phyloP scores from a whole-genome alignment of 148 eudicot genomes.

The Rhododendron ferrugineum region DNA sequence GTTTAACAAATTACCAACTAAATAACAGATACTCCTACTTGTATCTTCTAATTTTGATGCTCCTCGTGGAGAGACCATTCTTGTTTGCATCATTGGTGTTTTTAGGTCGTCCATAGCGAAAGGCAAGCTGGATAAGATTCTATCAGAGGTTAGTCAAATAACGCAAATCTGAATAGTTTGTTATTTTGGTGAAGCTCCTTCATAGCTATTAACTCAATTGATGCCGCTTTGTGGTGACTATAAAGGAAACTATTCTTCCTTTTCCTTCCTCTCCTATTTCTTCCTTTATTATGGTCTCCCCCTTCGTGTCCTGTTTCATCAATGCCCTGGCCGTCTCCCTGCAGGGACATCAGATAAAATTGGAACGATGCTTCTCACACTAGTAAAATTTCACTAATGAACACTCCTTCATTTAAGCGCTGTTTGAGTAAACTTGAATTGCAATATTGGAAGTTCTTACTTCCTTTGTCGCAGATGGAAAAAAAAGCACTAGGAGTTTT shows the following conservation, averaged over 20 bases:
- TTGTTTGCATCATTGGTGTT: conserved; percentile 43
- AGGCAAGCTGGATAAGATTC: conserved; percentile 46
- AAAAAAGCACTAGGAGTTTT: not conserved
- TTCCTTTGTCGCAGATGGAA: not conserved
- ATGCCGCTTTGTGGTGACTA: no score
- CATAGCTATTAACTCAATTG: no score
- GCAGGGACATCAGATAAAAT: no score
- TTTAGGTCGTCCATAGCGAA: conserved; percentile 56
- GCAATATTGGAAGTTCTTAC: not conserved
- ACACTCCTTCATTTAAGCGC: not conserved
- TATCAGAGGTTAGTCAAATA: conserved; percentile 48
- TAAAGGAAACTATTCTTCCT: no score
- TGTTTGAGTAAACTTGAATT: not conserved
- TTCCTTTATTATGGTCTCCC: not conserved
- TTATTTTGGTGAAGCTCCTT: not conserved
- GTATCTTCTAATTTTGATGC: no score
- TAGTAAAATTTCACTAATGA: not conserved
- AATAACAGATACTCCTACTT: not conserved
- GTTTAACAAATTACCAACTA: no score
- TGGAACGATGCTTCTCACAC: not conserved
- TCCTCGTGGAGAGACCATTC: no score
- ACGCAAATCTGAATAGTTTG: not conserved
- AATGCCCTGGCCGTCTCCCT: no score
- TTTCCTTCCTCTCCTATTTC: no score
- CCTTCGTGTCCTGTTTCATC: no score